Evolutionary conservation across 2,329 filamentous ascomycete genomes (phyloP).

Genomic region (Podosphaera fusca): DNA sequence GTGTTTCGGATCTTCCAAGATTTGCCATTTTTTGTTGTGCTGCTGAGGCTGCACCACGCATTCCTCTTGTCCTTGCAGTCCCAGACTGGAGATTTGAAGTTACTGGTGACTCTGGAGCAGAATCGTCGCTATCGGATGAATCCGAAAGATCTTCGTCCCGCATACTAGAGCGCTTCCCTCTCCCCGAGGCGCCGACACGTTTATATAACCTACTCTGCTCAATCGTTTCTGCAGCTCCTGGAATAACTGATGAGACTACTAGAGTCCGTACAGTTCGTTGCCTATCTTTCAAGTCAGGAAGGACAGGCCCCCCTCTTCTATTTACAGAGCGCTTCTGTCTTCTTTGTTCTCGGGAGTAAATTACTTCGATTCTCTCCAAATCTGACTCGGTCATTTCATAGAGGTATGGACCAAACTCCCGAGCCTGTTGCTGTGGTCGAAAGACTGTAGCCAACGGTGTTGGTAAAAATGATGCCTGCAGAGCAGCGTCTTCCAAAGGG

Average conservation of each 20-base stretch:
- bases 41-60: slow-evolving; percentile 69
- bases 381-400: slow-evolving; percentile 86
- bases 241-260: slow-evolving; percentile 77
- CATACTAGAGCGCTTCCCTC: slow-evolving; percentile 27
- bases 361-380: slow-evolving; percentile 72
- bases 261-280: slow-evolving; percentile 83
- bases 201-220: slow-evolving; percentile 81
- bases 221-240: slow-evolving; percentile 55
- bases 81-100: slow-evolving; percentile 44
- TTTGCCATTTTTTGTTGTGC: slow-evolving; percentile 76
- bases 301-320: slow-evolving; percentile 66
- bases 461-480: slow-evolving; percentile 64
- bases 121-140: slow-evolving; percentile 80
- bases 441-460: slow-evolving; percentile 68
- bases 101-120: slow-evolving; percentile 64
- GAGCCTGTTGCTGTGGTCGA: slow-evolving; percentile 74
- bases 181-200: slow-evolving; percentile 36
- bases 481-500: slow-evolving; percentile 75
- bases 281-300: slow-evolving; percentile 90
- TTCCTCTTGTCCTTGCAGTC: slow-evolving; percentile 65
- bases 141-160: slow-evolving; percentile 48
- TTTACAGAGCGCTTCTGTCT: slow-evolving; percentile 92
- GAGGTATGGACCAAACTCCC: slow-evolving; percentile 80
- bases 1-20: slow-evolving; percentile 66
- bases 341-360: slow-evolving; percentile 80